Evolutionary conservation across 1,284 basidiomycete species (phyloP), one percentile per base, ranked within the genome.

Genomic region (Cryptococcus depauperatus): DNA sequence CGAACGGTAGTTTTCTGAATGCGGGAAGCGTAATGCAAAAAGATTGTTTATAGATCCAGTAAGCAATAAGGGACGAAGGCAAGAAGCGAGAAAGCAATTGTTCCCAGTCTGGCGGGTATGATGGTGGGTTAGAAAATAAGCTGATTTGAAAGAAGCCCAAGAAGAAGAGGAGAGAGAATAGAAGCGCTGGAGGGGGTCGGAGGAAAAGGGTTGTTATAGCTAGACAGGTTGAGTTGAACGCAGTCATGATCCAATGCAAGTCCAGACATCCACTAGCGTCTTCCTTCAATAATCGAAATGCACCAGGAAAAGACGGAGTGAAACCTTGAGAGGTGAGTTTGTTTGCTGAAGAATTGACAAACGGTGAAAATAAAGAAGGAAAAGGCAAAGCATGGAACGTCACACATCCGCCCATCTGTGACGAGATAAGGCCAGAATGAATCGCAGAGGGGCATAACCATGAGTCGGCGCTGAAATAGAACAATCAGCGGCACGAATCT

Each of bases 401-500:
- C 11, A 69, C 44, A 38, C 61, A 65, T 2, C 67, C 67, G 8
- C 67, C 67, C 3, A 57, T 48, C 3, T 48, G 51, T 0, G 55
- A 44, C 5, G 56, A 56, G 28, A 68, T 55, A 29, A 56, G 23
- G 3, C 51, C 51, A 1, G 62, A 49, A 28, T 67, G 65, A 4
- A 68, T 51, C 4, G 57, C 67, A 1, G 67, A 48, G 5, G 67
- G 49, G 45, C 67, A 69, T 5, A 66, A 37, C 67, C 67, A 69
- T 4, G 60, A 63, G 48, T 69, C 67, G 35, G 64, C 67, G 0
- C 66, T 64, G 43, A n/a, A 21, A n/a, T 3, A 43, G 43, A 23
- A 22, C 11, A n/a, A 19, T 40, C 14, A 40, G 14, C 14, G 21
- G 14, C 8, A 18, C 23, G 19, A 13, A 9, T 26, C 19, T 39